Evolutionary conservation across 768 basidiomycete species (phyloP).

Genomic region (Dacryopinax primogenitus): DNA sequence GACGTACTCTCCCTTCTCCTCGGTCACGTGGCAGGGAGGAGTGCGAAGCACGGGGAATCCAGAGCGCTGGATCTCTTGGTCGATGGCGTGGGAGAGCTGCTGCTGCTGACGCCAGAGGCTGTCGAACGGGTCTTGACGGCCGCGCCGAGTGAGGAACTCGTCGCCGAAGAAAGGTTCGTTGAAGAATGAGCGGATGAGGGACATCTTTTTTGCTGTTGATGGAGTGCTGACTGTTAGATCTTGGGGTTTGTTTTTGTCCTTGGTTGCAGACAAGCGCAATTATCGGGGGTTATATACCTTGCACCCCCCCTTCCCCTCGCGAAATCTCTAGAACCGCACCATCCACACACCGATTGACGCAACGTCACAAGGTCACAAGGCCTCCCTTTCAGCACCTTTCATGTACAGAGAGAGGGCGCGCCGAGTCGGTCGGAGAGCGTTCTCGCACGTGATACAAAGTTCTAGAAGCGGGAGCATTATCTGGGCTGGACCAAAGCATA

Average conservation of each 20-base stretch:
- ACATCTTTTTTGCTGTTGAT: conserved; percentile 34
- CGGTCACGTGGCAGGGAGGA: conserved; percentile 55
- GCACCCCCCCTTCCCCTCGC: neutral
- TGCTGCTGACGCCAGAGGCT: conserved; percentile 1
- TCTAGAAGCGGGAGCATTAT: neutral
- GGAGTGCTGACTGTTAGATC: neutral
- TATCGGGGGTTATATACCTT: neutral
- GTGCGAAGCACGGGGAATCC: neutral
- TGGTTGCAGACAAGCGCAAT: neutral
- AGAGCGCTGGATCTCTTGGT: neutral
- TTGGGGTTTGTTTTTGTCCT: neutral
- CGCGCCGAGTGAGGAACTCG: neutral
- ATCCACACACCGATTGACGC: neutral
- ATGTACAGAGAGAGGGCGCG: neutral
- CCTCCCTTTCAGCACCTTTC: neutral
- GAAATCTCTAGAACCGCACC: neutral
- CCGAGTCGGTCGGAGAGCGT: neutral
- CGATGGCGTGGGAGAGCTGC: neutral
- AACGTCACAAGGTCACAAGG: neutral
- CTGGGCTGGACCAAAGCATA: neutral
- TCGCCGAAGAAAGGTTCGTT: conserved; percentile 59
- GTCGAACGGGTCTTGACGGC: conserved; percentile 22
- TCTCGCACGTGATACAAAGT: neutral
- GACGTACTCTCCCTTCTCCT: conserved; percentile 50
- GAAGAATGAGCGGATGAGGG: conserved; percentile 49